phyloP scores from a whole-genome alignment of 1,139 yeast species.

The Lodderomyces pseudojiufengensis region DNA sequence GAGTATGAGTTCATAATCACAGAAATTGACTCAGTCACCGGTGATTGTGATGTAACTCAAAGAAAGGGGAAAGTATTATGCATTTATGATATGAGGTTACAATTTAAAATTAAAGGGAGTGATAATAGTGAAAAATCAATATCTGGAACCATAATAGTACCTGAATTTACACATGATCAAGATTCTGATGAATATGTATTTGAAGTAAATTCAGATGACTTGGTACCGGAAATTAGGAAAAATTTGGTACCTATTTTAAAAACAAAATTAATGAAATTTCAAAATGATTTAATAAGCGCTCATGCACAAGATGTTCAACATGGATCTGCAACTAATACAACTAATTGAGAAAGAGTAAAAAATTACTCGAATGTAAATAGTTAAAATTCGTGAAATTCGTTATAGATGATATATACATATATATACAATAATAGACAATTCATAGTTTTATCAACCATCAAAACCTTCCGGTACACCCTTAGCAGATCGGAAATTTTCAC shows the following conservation, averaged over 20 bases:
- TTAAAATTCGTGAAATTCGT: too few species aligned
- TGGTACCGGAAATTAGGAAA: slow-evolving; percentile 36
- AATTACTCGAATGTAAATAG: neutral
- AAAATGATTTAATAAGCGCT: slow-evolving; percentile 54
- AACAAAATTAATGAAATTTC: slow-evolving; percentile 52
- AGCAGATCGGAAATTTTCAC: slow-evolving; percentile 56
- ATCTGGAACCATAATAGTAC: slow-evolving; percentile 44
- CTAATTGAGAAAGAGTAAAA: slow-evolving; percentile 3
- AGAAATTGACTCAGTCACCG: slow-evolving; percentile 46
- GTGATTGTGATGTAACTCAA: slow-evolving; percentile 80
- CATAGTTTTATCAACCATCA: too few species aligned
- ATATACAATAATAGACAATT: slow-evolving; percentile 34
- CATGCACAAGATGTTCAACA: slow-evolving; percentile 62
- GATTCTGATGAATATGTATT: slow-evolving; percentile 62
- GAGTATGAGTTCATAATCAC: slow-evolving; percentile 34
- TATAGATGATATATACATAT: too few species aligned
- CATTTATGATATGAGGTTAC: slow-evolving; percentile 61
- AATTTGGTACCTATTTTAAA: slow-evolving; percentile 50
- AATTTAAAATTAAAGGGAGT: slow-evolving; percentile 40
- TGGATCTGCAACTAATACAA: slow-evolving; percentile 17
- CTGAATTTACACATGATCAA: slow-evolving; percentile 74
- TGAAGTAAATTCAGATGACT: slow-evolving; percentile 40
- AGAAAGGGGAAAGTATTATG: slow-evolving; percentile 78
- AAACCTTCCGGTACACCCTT: slow-evolving; percentile 89
- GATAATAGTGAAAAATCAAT: slow-evolving; percentile 16